Conservation (phyloP, 495 filamentous ascomycete genomes). For the Tuber calosporum region DNA sequence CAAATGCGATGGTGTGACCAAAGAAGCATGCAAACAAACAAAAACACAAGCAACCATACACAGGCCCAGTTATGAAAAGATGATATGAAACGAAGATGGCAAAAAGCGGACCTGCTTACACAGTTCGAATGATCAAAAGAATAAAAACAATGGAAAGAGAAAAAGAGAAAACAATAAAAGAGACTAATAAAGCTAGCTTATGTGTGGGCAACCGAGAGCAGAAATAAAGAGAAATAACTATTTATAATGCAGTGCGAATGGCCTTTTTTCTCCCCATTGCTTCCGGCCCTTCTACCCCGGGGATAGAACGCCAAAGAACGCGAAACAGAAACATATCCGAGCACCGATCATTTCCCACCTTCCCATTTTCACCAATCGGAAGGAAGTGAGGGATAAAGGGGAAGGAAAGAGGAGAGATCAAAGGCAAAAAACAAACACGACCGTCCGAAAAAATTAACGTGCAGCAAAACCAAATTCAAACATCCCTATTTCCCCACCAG, state of each 20-base stretch:
- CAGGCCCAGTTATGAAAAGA: constrained; percentile 14
- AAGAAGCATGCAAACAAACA: constrained; percentile 16
- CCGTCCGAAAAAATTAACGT: constrained; percentile 24
- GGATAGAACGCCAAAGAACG: neutral
- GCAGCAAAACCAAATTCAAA: constrained; percentile 19
- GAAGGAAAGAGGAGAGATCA: neutral
- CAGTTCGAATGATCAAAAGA: constrained; percentile 18
- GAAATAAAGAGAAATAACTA: constrained; percentile 8
- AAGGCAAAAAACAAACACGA: constrained; percentile 31
- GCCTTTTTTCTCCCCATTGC: constrained; percentile 20
- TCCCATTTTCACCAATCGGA: constrained; percentile 21
- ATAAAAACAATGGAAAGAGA: constrained; percentile 18
- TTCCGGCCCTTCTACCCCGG: neutral
- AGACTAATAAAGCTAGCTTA: constrained; percentile 22
- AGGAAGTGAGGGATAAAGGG: neutral
- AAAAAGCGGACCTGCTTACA: constrained; percentile 18
- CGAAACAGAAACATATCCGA: constrained; percentile 18
- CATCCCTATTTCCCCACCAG: constrained; percentile 7
- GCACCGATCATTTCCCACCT: constrained; percentile 33
- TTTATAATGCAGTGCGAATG: constrained; percentile 1
- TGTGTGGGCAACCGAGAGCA: constrained; percentile 23
- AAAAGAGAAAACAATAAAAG: constrained; percentile 19
- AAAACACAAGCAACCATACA: constrained; percentile 29
- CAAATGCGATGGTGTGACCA: constrained; percentile 26
- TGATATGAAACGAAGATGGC: constrained; percentile 18